Base-by-base conservation (phyloP, 495 filamentous ascomycete genomes). In the Lentithecium fluviatile region DNA sequence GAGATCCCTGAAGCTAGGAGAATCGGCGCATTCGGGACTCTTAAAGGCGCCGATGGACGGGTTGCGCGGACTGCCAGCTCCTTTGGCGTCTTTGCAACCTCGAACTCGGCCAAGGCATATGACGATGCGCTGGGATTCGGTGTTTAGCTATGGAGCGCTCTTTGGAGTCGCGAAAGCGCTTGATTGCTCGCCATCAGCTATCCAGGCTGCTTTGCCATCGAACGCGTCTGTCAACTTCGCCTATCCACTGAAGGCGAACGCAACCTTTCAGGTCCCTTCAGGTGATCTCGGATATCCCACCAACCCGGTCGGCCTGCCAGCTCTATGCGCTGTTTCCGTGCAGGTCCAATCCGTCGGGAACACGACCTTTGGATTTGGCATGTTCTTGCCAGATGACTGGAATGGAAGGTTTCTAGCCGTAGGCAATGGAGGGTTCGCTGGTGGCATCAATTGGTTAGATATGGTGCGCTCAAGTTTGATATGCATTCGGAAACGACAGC, bases 231-330 rank as follows among this genome's bases (percentile, higher is more conserved):
- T 66, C 51, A 58, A 57, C 37, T 68, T 64, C 51, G 55, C 65
- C 7, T 38, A 56, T 36, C 79, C 76, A 61, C 66, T 84, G 0
- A 57, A 73, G 5, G 76, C 72, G 6, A 77, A 76, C n/a, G 79
- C 79, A 4, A 82, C 77, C 21, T 64, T 84, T n/a, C 67, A 74
- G 3, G 67, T 83, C 46, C 68, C 76, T 12, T 74, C 79, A 57
- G 76, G 79, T 43, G 71, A 76, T 36, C 52, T 77, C 2, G 75
- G 70, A 77, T 84, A 58, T 48, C 67, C 26, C 40, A 64, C 21
- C 75, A 85, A 64, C 24, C 81, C 2, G 83, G 83, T 67, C 78
- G 83, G n/a, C 65, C 85, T 46, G 77, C 79, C 36, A 0, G 78
- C 77, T 85, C 67, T 76, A 72, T 40, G 78, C 84, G 19, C 60